Base-by-base conservation (phyloP, 805 yeast species). In the Ogataea angusta region DNA sequence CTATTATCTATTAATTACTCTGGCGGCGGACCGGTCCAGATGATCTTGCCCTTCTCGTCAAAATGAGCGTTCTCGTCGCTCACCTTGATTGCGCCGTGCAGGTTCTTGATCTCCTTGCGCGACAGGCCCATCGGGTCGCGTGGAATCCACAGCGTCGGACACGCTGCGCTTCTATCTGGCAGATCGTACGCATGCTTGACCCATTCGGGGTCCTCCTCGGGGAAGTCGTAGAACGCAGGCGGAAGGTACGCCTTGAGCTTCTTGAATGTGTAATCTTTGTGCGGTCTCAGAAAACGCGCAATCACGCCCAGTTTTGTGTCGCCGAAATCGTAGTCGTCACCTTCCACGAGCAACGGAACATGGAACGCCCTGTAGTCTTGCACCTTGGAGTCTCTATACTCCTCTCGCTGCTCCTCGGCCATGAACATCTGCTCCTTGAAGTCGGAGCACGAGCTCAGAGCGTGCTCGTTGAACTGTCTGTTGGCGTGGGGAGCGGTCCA, bases 71-170 rank as follows among this genome's bases (percentile, higher is more conserved):
- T 81, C 34, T 73, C 79, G 57, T 89, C 95, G 40, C 77, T 69
- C 36, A 85, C 78, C 13, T 74, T 71, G 34, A 88, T 75, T 6
- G 78, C 68, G 1, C 70, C 73, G 15, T 67, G 59, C 37, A 86
- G 71, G 30, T 76, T 68, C 28, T 72, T 73, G 16, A 85, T 80
- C 52, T 82, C 79, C 10, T 55, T 58, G 2, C 69, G 64, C 1
- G 95, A 84, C 52, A 87, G 74, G 1, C 98, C 98, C 75, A 79
- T 77, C 8, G 86, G 82, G 60, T 91, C 99, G 43, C 69, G 68
- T n/a, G 97, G 95, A 54, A 91, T 78, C 99, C 99, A 91, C 15
- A 91, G 66, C n/a, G 71, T 69, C 2, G 95, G 95, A 51, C 85
- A 75, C 32, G 69, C 60, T 0, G 82, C 82, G 19, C 77, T 67